A percentile compares a stretch with the other conserved stretches of the same genome.
Conservation (phyloP, 2,329 filamentous ascomycete species). For the Fusarium palustre region DNA sequence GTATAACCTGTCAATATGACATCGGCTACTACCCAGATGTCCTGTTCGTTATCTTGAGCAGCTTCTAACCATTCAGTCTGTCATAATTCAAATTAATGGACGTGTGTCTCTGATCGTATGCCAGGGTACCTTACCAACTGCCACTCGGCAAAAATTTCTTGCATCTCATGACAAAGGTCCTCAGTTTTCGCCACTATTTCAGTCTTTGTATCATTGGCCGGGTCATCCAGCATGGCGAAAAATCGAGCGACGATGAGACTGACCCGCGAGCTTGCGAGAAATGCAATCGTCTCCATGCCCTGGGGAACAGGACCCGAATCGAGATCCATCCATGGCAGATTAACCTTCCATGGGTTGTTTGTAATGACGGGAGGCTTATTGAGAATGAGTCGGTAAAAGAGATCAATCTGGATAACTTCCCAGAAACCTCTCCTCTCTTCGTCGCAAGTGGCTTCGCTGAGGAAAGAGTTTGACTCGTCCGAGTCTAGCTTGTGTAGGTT, state of each 20-base stretch:
- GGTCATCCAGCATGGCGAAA: constrained; percentile 47
- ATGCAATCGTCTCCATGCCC: constrained; percentile 44
- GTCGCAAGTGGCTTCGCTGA: constrained; percentile 29
- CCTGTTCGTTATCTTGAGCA: constrained; percentile 33
- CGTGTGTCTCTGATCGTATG: rapidly evolving
- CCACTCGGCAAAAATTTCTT: constrained; percentile 47
- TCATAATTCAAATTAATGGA: neutral
- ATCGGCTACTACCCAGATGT: constrained; percentile 47
- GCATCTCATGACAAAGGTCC: constrained; percentile 46
- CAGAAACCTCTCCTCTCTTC: constrained; percentile 49
- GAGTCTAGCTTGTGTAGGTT: constrained; percentile 50
- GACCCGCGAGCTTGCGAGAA: constrained; percentile 47
- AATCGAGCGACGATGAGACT: constrained; percentile 49
- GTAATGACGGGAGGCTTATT: constrained; percentile 48
- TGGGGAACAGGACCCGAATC: constrained; percentile 35
- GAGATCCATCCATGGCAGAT: constrained; percentile 49
- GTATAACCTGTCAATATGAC: constrained; percentile 49
- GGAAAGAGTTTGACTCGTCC: constrained; percentile 28
- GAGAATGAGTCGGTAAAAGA: constrained; percentile 49
- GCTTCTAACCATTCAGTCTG: constrained; percentile 45
- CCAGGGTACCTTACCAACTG: constrained; percentile 36
- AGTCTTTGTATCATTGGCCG: constrained; percentile 27
- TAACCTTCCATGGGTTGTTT: constrained; percentile 49
- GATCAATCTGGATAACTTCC: constrained; percentile 51
- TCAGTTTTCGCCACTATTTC: constrained; percentile 47